phyloP scores from a whole-genome alignment of 2,329 filamentous ascomycete genomes.

The Dothiorella sarmentorum region DNA sequence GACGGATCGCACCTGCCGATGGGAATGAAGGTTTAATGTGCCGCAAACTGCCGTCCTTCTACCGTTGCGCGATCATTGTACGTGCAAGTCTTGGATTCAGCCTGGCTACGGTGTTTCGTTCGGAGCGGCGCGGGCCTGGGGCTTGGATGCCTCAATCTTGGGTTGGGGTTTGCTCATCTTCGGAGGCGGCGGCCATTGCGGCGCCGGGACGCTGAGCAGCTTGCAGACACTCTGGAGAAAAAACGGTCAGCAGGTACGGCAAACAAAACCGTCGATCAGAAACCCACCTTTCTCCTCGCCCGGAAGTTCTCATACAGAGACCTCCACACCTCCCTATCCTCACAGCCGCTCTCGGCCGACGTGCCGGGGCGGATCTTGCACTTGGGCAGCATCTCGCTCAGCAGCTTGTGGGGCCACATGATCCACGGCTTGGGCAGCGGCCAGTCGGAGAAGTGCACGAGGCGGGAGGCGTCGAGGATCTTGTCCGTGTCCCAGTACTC shows the following conservation, averaged over 20 bases:
- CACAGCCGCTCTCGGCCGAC: slow-evolving; percentile 29
- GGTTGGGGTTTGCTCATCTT: slow-evolving; percentile 14
- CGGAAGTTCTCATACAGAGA: slow-evolving; percentile 45
- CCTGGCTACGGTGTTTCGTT: not conserved
- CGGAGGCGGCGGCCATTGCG: slow-evolving; percentile 30
- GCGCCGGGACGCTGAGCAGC: slow-evolving; percentile 37
- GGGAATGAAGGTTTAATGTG: too few species aligned
- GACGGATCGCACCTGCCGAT: too few species aligned
- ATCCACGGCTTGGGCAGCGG: slow-evolving; percentile 65
- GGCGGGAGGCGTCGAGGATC: slow-evolving; percentile 58
- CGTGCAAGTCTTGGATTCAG: not conserved
- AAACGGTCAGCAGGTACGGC: not conserved
- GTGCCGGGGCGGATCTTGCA: slow-evolving; percentile 32
- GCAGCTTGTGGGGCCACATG: slow-evolving; percentile 41
- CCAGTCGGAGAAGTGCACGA: slow-evolving; percentile 70
- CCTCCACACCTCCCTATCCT: slow-evolving; percentile 44
- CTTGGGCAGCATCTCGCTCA: slow-evolving; percentile 45
- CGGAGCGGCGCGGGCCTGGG: not conserved
- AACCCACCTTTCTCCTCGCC: slow-evolving; percentile 31
- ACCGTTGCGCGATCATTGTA: too few species aligned
- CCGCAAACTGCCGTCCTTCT: too few species aligned
- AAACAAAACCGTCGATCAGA: not conserved
- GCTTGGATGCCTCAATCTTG: not conserved
- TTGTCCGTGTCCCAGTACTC: slow-evolving; percentile 59
- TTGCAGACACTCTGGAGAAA: slow-evolving; percentile 33